These are phyloP conservation scores for Solanum chacoense DNA, from an alignment of 305 asterid species.

Conservation along the genomic window DNA sequence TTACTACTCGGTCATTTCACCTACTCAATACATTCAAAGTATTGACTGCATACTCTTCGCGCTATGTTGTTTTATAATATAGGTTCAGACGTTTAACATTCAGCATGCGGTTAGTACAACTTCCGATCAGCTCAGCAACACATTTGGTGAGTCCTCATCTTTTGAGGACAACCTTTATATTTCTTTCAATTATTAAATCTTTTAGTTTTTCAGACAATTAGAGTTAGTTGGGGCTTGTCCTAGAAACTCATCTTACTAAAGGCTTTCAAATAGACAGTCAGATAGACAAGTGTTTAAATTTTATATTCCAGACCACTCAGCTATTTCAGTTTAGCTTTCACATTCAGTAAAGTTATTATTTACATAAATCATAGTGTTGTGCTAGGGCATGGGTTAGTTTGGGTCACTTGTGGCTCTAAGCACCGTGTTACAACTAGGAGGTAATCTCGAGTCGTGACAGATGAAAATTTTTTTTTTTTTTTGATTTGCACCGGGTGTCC, in stretches of 20 bases:
- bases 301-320: background rate
- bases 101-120: background rate
- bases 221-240: background rate
- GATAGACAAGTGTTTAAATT: background rate
- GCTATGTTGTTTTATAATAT: background rate
- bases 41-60: background rate
- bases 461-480: background rate
- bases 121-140: background rate
- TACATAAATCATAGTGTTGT: background rate
- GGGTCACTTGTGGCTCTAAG: background rate
- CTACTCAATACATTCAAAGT: background rate
- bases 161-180: background rate
- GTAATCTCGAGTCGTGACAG: background rate
- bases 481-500: no score
- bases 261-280: background rate
- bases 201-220: background rate
- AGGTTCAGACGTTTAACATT: background rate
- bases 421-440: background rate
- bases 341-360: background rate
- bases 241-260: background rate
- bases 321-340: background rate
- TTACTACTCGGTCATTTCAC: background rate
- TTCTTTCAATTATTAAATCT: background rate
- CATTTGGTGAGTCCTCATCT: background rate
- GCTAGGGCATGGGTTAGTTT: background rate